phyloP scores from a whole-genome alignment of 1,284 basidiomycete species.

The Peniophora sp. region DNA sequence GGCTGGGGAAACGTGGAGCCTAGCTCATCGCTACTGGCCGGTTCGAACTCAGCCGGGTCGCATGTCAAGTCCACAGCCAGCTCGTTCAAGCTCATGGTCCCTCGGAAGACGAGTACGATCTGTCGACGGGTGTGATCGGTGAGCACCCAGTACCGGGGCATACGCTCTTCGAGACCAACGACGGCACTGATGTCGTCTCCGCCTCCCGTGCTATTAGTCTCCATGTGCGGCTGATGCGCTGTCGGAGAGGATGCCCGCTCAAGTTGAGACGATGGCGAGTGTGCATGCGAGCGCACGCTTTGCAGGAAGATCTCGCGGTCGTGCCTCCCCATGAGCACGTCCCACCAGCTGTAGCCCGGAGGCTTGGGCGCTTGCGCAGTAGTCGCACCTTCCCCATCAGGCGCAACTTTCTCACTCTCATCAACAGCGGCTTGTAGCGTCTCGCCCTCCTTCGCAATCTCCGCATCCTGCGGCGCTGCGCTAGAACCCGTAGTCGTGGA shows the following conservation, averaged over 20 bases:
- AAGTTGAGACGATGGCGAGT: neutral
- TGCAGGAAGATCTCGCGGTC: slow-evolving; percentile 72
- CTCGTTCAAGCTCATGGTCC: slow-evolving; percentile 80
- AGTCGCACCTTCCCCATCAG: slow-evolving; percentile 15
- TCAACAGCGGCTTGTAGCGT: slow-evolving; percentile 57
- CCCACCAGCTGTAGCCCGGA: slow-evolving; percentile 67
- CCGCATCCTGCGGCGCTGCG: slow-evolving; percentile 13
- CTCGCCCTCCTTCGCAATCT: slow-evolving; percentile 40
- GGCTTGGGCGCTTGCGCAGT: slow-evolving; percentile 6
- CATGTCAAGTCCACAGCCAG: slow-evolving; percentile 78
- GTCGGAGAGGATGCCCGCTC: neutral
- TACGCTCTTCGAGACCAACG: slow-evolving; percentile 58
- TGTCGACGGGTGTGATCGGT: slow-evolving; percentile 66
- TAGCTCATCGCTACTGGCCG: slow-evolving; percentile 26
- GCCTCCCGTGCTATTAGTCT: slow-evolving; percentile 3
- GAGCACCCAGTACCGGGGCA: slow-evolving; percentile 78
- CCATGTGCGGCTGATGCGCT: slow-evolving; percentile 4
- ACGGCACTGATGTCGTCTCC: slow-evolving; percentile 25
- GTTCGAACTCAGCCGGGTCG: slow-evolving; percentile 60
- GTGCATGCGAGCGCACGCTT: slow-evolving; percentile 29
- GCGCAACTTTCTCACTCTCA: slow-evolving; percentile 55
- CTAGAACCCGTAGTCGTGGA: slow-evolving; percentile 6
- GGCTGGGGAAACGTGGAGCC: slow-evolving; percentile 3
- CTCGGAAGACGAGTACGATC: slow-evolving; percentile 68
- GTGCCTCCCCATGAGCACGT: slow-evolving; percentile 65